Evolutionary conservation across 495 filamentous ascomycete genomes (phyloP).

Genomic region (Thermochaetoides thermophila): DNA sequence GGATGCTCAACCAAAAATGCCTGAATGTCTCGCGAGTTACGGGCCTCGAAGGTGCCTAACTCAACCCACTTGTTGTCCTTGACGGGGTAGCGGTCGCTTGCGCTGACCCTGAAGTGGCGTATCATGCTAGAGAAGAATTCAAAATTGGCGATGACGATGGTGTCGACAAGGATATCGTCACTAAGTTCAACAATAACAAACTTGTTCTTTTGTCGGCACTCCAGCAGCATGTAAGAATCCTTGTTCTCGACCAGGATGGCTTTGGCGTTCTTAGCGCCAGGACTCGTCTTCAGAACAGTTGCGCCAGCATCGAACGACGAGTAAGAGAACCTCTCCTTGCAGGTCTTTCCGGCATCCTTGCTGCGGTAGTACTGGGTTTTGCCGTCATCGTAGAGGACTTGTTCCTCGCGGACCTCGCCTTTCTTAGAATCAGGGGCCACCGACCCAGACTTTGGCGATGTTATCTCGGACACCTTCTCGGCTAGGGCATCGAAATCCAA

Average conservation of each 20-base stretch:
- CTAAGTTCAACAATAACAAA: conserved; percentile 73
- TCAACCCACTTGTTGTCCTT: conserved; percentile 87
- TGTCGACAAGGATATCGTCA: conserved; percentile 92
- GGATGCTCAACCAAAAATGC: conserved; percentile 86
- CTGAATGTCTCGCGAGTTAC: conserved; percentile 85
- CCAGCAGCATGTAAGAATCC: conserved; percentile 95
- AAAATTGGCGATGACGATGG: conserved; percentile 89
- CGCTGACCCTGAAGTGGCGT: conserved; percentile 72
- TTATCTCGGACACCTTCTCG: conserved; percentile 28
- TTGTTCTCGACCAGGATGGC: conserved; percentile 90
- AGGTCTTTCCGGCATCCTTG: conserved; percentile 90
- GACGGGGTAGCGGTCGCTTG: conserved; percentile 84
- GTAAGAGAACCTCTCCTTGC: conserved; percentile 82
- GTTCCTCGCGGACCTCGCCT: conserved; percentile 28
- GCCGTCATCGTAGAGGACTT: conserved; percentile 29
- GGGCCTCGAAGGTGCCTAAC: conserved; percentile 74
- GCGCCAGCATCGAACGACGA: conserved; percentile 94
- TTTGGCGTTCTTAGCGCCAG: conserved; percentile 66
- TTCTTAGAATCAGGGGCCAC: conserved; percentile 20
- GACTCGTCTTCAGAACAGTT: conserved; percentile 80
- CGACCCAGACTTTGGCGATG: conserved; percentile 15
- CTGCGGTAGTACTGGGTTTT: conserved; percentile 44
- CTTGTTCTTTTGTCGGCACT: conserved; percentile 76
- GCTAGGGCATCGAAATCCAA: conserved; percentile 60
- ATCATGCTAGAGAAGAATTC: conserved; percentile 98